Base-by-base conservation (phyloP, 139 green algal species). In the Spirogloea muscicola region DNA sequence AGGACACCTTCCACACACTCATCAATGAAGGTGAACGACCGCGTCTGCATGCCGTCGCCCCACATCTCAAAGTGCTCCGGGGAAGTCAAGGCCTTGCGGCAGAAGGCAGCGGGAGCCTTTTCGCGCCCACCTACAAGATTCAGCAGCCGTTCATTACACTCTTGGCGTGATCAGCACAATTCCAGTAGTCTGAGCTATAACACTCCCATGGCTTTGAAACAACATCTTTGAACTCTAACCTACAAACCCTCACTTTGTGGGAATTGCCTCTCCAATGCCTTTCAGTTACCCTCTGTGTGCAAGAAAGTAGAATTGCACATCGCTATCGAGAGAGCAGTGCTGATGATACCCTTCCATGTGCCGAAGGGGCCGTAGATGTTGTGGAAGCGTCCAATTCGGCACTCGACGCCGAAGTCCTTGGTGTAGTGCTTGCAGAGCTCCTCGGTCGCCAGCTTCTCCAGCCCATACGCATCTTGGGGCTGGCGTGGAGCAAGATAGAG, bases 21-120 rank as follows among this genome's bases (percentile, higher is more conserved):
- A 80, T 99, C 95, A 80, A 99, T 98, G 88, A 94, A 99, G 36
- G 94, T 98, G 88, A 99, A 99, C 73, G 86, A 94, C 68, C 94
- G 90, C 5, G 94, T 98, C 72, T 99, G 94, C 88, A 96, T 96
- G 84, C 95, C 95, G 72, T 99, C 95, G 31, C 95, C 95, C 95
- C 95, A 99, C 95, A 99, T 99, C 86, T 99, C 93, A 42, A 98
- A 85, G 79, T 96, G 88, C 13, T 79, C 83, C 1, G 72, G 84
- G 3, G 89, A 90, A 16, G 88, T 96, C 40, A 97, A 66, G 7
- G 87, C 89, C 88, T 98, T 98, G 62, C 94, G 83, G 87, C 95
- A 99, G 79, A 99, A 99, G 2, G 95, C 95, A 10, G 95, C 95
- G 2, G 95, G 95, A 6, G 95, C 95, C 89, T 99, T 99, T 89